Base-by-base conservation (phyloP, 176 grass and related monocot genomes). In the sorghum (Sorghum bicolor) region DNA sequence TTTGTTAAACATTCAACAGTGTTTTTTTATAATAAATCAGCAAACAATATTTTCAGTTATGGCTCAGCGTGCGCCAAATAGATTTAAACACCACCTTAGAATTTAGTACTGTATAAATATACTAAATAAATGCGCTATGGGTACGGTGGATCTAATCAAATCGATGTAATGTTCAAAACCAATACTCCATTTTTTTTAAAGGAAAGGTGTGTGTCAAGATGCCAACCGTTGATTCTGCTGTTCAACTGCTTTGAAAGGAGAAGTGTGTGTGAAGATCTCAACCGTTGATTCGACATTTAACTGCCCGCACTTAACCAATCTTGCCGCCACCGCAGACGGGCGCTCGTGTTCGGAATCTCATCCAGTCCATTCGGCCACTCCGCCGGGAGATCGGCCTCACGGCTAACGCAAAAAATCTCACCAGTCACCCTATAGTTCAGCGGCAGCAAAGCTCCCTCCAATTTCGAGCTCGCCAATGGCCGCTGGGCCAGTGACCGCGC, bases 381-480 rank as follows among this genome's bases (percentile, higher is more conserved):
- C 76, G n/a, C 37, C 57, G 55, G 60, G 24, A 28, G 50, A 29
- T 40, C 79, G 66, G 44, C 78, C 44, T 69, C 64, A 17, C 31
- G 43, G 20, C 30, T 10, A 20, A 6, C 17, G 19, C 24, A 79
- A 67, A 67, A 74, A 66, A 79, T 79, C 34, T 34, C 32, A 33
- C 3, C 81, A n/a, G n/a, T 57, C 86, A 1, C 34, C 68, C 58
- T 31, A 4, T 14, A 4, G 30, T 14, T 34, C 78, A 10, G 43
- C 64, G 43, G 45, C 45, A 17, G 31, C 78, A 28, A 24, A 63
- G 37, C 69, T 74, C 43, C 5, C 6, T 50, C 71, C 53, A 31
- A 39, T 24, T 17, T 57, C 83, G 24, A 37, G 72, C 72, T 36
- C 67, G 22, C 55, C 4, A 74, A 90, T 90, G 88, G 84, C 84